phyloP scores from a whole-genome alignment of 2,329 filamentous ascomycete species.

The Dryadomyces quercus-mongolicae region DNA sequence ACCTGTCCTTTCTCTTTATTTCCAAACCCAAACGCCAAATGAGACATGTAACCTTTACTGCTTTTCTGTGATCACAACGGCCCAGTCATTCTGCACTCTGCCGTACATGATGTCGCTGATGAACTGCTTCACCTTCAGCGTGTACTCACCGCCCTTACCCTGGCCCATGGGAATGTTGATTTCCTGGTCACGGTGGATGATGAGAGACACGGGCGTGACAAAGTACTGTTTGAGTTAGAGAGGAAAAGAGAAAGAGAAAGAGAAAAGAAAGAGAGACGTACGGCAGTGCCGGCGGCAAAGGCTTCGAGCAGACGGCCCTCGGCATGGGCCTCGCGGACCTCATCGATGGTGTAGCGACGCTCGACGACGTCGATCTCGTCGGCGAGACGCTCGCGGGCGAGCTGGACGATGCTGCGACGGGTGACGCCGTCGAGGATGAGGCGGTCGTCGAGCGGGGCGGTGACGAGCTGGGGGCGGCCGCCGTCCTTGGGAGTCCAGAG shows the following conservation, averaged over 20 bases:
- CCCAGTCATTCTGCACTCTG: conserved; percentile 55
- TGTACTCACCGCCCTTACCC: conserved; percentile 41
- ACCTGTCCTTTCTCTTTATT: neutral
- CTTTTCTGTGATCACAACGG: conserved; percentile 50
- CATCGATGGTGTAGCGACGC: conserved; percentile 69
- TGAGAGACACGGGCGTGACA: conserved; percentile 53
- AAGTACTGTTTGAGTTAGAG: conserved; percentile 42
- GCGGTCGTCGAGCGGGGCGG: conserved; percentile 69
- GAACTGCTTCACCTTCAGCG: conserved; percentile 52
- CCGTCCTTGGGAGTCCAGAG: conserved; percentile 56
- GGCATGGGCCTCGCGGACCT: conserved; percentile 57
- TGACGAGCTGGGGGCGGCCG: conserved; percentile 56
- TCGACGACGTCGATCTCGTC: conserved; percentile 61
- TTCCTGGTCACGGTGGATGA: conserved; percentile 55
- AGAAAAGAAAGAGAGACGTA: conserved; percentile 32
- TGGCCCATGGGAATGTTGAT: conserved; percentile 49
- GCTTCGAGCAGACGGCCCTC: conserved; percentile 74
- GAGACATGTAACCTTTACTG: neutral
- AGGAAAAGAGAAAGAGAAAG: conserved; percentile 10
- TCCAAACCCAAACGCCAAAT: neutral
- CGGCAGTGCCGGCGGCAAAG: conserved; percentile 79
- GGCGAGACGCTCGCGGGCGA: conserved; percentile 51
- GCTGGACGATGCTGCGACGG: conserved; percentile 64
- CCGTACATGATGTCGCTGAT: conserved; percentile 67
- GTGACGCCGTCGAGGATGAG: conserved; percentile 85